Percentiles rank a stretch among this genome's conserved stretches.
These are phyloP conservation scores for Cenchrus purpureus DNA, from an alignment of 176 grass and related monocot genomes.

Conservation along the genomic window DNA sequence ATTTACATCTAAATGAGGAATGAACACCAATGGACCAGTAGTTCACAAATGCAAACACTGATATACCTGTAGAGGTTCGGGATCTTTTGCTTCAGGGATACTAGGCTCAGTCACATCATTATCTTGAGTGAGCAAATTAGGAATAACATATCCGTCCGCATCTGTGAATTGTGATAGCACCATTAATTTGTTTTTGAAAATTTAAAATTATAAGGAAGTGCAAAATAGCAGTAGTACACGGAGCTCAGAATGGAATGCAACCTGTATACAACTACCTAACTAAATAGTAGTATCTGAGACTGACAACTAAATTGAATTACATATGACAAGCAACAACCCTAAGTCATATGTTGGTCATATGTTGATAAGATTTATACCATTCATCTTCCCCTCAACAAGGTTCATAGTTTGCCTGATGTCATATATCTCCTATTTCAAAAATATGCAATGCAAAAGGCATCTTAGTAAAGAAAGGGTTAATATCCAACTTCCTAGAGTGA, in stretches of 20 bases:
- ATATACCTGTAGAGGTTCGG: slow-evolving; percentile 49
- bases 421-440: neutral
- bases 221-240: neutral
- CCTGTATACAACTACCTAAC: neutral
- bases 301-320: neutral
- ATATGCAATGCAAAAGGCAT: neutral
- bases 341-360: neutral
- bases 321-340: neutral
- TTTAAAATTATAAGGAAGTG: neutral
- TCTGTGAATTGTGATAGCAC: slow-evolving; percentile 52
- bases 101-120: slow-evolving; percentile 34
- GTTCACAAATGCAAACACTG: neutral
- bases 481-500: neutral
- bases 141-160: slow-evolving; percentile 85
- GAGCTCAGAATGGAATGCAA: neutral
- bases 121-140: slow-evolving; percentile 61
- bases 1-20: slow-evolving; percentile 24
- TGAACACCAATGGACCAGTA: neutral
- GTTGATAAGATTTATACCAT: neutral
- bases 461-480: neutral
- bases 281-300: neutral
- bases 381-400: neutral
- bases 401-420: neutral
- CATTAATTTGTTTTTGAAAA: neutral
- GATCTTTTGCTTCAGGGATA: slow-evolving; percentile 48